A percentile compares a stretch with the other conserved stretches of the same genome.
Conservation (phyloP, 2,329 filamentous ascomycete species). For the Tolypocladium album region DNA sequence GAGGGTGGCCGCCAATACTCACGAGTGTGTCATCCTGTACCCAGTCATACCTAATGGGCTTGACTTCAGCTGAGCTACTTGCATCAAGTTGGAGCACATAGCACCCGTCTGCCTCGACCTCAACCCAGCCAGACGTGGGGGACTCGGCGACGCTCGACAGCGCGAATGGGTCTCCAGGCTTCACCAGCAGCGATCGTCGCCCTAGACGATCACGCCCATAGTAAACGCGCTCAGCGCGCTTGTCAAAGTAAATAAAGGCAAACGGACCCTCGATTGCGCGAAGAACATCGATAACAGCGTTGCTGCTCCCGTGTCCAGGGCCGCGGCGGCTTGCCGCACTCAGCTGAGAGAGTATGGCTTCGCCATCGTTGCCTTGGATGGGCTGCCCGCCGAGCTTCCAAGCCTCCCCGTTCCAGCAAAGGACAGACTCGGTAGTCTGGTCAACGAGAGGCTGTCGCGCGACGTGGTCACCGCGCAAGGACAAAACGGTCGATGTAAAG, state of each 20-base stretch:
- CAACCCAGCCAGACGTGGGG: constrained; percentile 48
- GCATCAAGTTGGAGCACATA: constrained; percentile 51
- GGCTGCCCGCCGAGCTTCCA: constrained; percentile 58
- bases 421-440: constrained; percentile 43
- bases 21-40: constrained; percentile 29
- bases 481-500: constrained; percentile 79
- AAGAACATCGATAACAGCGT: constrained; percentile 38
- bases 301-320: constrained; percentile 10
- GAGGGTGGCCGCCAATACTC: constrained; percentile 18
- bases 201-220: constrained; percentile 85
- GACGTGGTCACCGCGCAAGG: constrained; percentile 66
- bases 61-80: constrained; percentile 1
- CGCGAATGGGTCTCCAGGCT: constrained; percentile 36
- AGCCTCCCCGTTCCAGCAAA: constrained; percentile 98
- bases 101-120: constrained; percentile 78
- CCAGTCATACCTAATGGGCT: constrained; percentile 18
- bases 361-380: constrained; percentile 70
- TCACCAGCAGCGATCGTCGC: constrained; percentile 66
- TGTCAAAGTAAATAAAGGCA: constrained; percentile 78
- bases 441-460: constrained; percentile 64
- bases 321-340: constrained; percentile 25
- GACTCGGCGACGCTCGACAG: constrained; percentile 62
- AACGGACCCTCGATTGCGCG: constrained; percentile 69
- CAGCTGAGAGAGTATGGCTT: constrained; percentile 54
- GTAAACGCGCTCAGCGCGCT: constrained; percentile 49